phyloP scores from a whole-genome alignment of 169 alveolate species.

The Miamiensis avidus region DNA sequence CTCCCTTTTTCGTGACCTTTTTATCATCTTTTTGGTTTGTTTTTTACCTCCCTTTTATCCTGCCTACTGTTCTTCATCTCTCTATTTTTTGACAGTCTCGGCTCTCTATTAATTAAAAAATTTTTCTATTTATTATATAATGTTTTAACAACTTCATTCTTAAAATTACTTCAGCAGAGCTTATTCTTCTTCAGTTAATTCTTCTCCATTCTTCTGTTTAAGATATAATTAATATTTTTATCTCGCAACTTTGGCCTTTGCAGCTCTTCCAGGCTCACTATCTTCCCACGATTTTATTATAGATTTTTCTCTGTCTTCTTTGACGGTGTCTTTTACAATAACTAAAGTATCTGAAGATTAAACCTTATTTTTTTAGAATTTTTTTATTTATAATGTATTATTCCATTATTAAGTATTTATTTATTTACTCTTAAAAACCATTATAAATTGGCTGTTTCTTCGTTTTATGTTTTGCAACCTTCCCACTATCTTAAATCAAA shows the following conservation, averaged over 20 bases:
- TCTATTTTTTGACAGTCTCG: conserved; percentile 50
- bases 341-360: conserved; percentile 73
- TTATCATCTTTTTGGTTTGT: conserved; percentile 43
- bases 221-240: conserved; percentile 56
- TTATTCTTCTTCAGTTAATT: conserved; percentile 80
- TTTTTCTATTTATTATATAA: conserved; percentile 59
- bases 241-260: conserved; percentile 78
- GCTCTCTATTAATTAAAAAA: conserved; percentile 60
- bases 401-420: too few species aligned
- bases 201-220: conserved; percentile 65
- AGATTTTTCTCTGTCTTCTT: conserved; percentile 87
- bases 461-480: conserved; percentile 55
- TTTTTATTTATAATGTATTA: too few species aligned
- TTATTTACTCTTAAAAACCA: conserved; percentile 79
- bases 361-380: not conserved
- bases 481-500: conserved; percentile 83
- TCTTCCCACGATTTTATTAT: conserved; percentile 86
- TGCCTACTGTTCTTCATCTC: conserved; percentile 64
- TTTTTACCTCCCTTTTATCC: conserved; percentile 51
- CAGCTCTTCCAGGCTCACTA: conserved; percentile 88
- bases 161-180: conserved; percentile 30
- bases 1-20: conserved; percentile 57
- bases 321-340: conserved; percentile 84
- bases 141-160: conserved; percentile 24
- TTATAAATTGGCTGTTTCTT: conserved; percentile 57